Evolutionary conservation across 2,329 filamentous ascomycete species (phyloP).

Genomic region (Achaetomium macrosporum): DNA sequence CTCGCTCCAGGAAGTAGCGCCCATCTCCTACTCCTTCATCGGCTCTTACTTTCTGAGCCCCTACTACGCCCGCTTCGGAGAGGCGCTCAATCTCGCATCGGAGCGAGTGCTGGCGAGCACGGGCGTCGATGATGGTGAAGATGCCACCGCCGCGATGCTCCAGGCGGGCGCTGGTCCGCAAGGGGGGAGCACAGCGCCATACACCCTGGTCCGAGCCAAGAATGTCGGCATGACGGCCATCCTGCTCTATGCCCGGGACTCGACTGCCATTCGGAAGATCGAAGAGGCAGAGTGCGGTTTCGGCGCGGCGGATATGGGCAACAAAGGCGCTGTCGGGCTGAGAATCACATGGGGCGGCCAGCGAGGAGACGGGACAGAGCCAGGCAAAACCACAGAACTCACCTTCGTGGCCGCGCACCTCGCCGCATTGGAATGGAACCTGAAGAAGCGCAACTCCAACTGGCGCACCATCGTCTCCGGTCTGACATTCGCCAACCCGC

Average conservation of each 20-base stretch:
- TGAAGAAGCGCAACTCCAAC: conserved; percentile 72
- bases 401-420: conserved; percentile 88
- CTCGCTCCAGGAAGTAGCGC: conserved; percentile 88
- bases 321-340: conserved; percentile 86
- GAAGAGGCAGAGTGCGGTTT: conserved; percentile 79
- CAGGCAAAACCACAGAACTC: conserved; percentile 50
- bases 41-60: conserved; percentile 72
- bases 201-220: conserved; percentile 63
- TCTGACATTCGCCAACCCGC: conserved; percentile 64
- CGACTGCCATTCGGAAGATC: conserved; percentile 55
- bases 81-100: conserved; percentile 66
- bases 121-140: conserved; percentile 16
- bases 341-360: conserved; percentile 55
- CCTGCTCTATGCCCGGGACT: conserved; percentile 71
- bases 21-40: conserved; percentile 77
- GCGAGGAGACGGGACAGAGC: conserved; percentile 28
- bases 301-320: conserved; percentile 82
- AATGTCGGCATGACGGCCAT: conserved; percentile 88
- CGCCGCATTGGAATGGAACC: conserved; percentile 77
- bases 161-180: conserved; percentile 8
- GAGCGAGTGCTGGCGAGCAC: conserved; percentile 31
- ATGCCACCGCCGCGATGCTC: conserved; percentile 10
- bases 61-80: conserved; percentile 66
- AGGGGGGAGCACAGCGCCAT: conserved; percentile 35
- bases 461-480: conserved; percentile 80